phyloP scores from a whole-genome alignment of 306 rosid genomes.

The Lathyrus tuberosus region DNA sequence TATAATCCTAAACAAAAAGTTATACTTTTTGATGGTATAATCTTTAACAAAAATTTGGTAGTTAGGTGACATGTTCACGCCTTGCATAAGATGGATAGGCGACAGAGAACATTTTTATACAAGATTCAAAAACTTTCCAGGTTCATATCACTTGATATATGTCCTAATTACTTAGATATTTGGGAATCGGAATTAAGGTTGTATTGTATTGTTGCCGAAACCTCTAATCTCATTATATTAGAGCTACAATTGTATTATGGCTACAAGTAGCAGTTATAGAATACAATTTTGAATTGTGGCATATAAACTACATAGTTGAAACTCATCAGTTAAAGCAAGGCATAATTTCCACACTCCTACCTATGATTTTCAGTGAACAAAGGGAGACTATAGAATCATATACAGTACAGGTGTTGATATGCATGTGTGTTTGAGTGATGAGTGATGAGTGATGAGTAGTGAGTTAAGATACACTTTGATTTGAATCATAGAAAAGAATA shows the following conservation, averaged over 20 bases:
- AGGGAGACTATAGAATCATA: constrained; percentile 4
- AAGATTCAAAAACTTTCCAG: no score
- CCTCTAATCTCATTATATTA: no score
- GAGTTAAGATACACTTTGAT: constrained; percentile 1
- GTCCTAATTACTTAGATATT: no score
- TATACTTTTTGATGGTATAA: no score
- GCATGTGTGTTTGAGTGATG: constrained; percentile 41
- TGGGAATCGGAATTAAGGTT: no score
- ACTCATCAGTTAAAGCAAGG: constrained; percentile 37
- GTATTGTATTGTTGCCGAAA: no score
- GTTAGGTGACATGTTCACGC: no score
- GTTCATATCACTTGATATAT: no score
- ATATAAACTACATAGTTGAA: background rate
- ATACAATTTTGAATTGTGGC: background rate
- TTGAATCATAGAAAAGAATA: constrained; percentile 39
- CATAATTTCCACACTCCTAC: background rate
- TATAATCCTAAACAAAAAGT: no score
- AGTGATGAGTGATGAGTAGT: constrained; percentile 35
- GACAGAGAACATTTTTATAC: no score
- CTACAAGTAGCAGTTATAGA: background rate
- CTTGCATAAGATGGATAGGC: no score
- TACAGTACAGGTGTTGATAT: constrained; percentile 34
- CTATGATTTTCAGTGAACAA: background rate
- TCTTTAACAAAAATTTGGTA: no score
- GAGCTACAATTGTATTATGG: background rate